phyloP scores from a whole-genome alignment of 164 flowering plant genomes.

The Hamamelis virginiana region DNA sequence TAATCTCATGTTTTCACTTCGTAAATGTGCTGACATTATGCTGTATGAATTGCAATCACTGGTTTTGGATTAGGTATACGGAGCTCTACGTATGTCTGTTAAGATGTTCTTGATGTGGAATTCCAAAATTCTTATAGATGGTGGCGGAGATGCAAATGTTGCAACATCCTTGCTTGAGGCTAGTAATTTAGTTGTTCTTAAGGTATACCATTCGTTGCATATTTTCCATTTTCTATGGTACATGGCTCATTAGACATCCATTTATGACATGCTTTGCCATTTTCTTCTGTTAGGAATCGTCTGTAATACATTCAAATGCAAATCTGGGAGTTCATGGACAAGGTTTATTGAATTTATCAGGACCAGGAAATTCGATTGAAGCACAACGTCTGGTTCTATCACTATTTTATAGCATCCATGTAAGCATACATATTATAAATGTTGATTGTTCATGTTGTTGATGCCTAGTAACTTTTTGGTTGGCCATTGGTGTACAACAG shows the following conservation, averaged over 20 bases:
- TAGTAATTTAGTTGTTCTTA: constrained; percentile 87
- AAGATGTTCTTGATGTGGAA: constrained; percentile 95
- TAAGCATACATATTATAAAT: constrained; percentile 32
- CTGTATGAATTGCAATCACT: background rate
- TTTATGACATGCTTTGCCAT: background rate
- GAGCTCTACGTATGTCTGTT: constrained; percentile 97
- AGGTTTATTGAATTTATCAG: constrained; percentile 88
- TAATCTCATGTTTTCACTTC: background rate
- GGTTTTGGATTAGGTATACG: constrained; percentile 61
- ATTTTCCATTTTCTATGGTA: background rate
- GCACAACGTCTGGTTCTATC: constrained; percentile 91
- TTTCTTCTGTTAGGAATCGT: constrained; percentile 57
- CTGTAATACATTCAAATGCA: constrained; percentile 85
- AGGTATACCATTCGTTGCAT: constrained; percentile 40
- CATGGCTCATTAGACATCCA: background rate
- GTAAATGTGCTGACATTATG: background rate
- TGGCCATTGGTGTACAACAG: background rate
- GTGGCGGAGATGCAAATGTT: constrained; percentile 76
- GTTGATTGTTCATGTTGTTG: background rate
- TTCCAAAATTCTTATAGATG: constrained; percentile 84
- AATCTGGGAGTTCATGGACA: constrained; percentile 98
- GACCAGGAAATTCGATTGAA: constrained; percentile 87
- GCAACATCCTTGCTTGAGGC: constrained; percentile 96
- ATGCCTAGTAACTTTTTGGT: background rate
- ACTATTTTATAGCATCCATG: constrained; percentile 85